Base-by-base conservation (phyloP, 306 rosid species). In the Pyrus betulifolia region DNA sequence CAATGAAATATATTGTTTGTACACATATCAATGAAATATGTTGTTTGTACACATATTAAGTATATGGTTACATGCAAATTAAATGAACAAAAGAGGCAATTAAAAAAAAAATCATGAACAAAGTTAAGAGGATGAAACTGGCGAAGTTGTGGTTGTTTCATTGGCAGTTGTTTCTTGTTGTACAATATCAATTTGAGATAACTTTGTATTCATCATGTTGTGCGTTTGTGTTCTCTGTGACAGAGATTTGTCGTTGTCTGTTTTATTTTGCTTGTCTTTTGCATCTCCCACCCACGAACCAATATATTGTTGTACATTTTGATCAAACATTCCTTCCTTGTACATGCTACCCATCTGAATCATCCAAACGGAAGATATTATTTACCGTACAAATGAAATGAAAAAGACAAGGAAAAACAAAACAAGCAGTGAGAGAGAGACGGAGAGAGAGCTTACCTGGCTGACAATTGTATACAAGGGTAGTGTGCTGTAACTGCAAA, bases 401-500 rank as follows among this genome's bases (percentile, higher is more conserved):
- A 67, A 38, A 38, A 38, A 38, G 40, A 38, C 10, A 1, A 38
- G 42, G 42, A 38, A 38, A 38, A 38, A 38, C 42, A 38, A 38
- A 38, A 38, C 42, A 7, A 38, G 42, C 42, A 7, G 42, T 38
- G 3, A 19, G 25, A 42, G 55, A 30, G 61, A 17, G 44, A 22
- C 52, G 15, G 23, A 9, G 44, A 66, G 49, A 76, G 69, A 54
- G 61, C 80, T 38, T 75, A 92, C 98, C 96, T 90, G 96, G 33
- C 92, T 92, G 45, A 92, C 97, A 17, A 95, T 28, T 46, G 87
- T 71, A 78, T 95, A 95, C 59, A 92, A 73, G 19, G 97, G 98
- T 78, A 95, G 82, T 71, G 98, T 92, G 85, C 91, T 86, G 81
- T 86, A 90, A 74, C 98, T 95, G 88, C 98, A 92, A 21, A 95